These are phyloP conservation scores for Neurospora sp. DNA, from an alignment of 495 filamentous ascomycete genomes.

Conservation along the genomic window DNA sequence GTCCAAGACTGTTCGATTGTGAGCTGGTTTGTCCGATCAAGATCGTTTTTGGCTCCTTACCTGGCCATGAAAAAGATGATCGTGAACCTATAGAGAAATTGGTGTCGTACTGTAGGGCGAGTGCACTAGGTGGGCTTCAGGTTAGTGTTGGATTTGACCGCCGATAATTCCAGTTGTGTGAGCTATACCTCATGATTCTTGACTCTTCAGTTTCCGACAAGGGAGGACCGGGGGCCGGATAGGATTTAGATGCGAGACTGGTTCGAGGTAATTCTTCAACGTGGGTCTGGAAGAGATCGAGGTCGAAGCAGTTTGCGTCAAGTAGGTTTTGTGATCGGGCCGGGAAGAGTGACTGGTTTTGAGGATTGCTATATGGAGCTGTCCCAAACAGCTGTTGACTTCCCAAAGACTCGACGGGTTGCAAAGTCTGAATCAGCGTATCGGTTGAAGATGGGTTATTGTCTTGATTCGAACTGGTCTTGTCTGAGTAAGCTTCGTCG, in stretches of 20 bases:
- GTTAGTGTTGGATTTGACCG: not conserved
- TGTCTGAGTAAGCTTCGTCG: constrained; percentile 36
- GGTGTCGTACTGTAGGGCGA: constrained; percentile 36
- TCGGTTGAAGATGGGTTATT: constrained; percentile 28
- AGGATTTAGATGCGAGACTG: not conserved
- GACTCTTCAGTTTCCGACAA: constrained; percentile 3
- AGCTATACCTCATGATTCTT: constrained; percentile 33
- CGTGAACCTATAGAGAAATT: constrained; percentile 35
- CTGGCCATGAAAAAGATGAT: constrained; percentile 34
- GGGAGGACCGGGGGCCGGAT: not conserved
- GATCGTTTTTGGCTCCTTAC: constrained; percentile 7
- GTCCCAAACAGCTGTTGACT: constrained; percentile 15
- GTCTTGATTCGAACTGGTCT: constrained; percentile 30
- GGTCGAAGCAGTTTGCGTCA: constrained; percentile 23
- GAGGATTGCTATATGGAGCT: constrained; percentile 16
- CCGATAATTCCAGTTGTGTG: not conserved
- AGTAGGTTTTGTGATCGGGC: constrained; percentile 16
- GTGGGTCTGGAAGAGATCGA: constrained; percentile 1
- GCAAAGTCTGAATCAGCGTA: constrained; percentile 24
- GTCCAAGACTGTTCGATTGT: constrained; percentile 23
- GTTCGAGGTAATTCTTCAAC: not conserved
- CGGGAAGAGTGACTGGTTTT: constrained; percentile 17
- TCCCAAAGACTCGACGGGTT: constrained; percentile 19
- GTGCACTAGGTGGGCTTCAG: constrained; percentile 23
- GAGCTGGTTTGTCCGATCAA: constrained; percentile 1